Base-by-base conservation (phyloP, 441 rosid species). In the Brassica balearica region DNA sequence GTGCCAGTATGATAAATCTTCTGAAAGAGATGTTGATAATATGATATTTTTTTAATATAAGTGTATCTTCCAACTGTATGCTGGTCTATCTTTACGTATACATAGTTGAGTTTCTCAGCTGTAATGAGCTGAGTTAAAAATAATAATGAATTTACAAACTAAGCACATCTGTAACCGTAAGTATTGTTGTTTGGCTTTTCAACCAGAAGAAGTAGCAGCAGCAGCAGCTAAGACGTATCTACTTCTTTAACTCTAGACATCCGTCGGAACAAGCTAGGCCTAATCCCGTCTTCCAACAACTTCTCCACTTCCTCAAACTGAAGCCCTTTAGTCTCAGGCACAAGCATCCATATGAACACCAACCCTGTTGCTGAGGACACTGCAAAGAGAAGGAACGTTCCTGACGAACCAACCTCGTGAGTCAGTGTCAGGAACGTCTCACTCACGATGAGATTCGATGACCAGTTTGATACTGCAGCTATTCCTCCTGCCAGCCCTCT, bases 381-480 rank as follows among this genome's bases (percentile, higher is more conserved):
- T n/a, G 56, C 56, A 51, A 51, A 51, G 56, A 51, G 56, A 51
- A 51, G 56, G 56, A 51, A 51, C 2, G 7, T 51, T 51, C 56
- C 56, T 51, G 56, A 51, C 5, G 56, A 51, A 51, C 56, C 56
- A 51, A 51, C 56, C 56, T n/a, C 56, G 56, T 51, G 56, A 51
- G 56, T 51, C 56, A 51, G 17, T 2, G 56, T 51, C 19, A 51
- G 56, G 56, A 51, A 51, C 2, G 56, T 51, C 56, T 51, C 19
- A 51, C 56, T 51, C 56, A 51, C 56, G 2, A 51, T 1, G 8
- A 51, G 56, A 51, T 51, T 51, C 56, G 19, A 51, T 0, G 56
- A 51, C 56, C 56, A 14, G 56, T 51, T 51, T 51, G 56, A n/a
- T 5, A 51, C 56, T 14, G 56, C 56, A n/a, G 56, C 56, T n/a